Base-by-base conservation (phyloP, 2,329 filamentous ascomycete species). In the Penicillium sp. region DNA sequence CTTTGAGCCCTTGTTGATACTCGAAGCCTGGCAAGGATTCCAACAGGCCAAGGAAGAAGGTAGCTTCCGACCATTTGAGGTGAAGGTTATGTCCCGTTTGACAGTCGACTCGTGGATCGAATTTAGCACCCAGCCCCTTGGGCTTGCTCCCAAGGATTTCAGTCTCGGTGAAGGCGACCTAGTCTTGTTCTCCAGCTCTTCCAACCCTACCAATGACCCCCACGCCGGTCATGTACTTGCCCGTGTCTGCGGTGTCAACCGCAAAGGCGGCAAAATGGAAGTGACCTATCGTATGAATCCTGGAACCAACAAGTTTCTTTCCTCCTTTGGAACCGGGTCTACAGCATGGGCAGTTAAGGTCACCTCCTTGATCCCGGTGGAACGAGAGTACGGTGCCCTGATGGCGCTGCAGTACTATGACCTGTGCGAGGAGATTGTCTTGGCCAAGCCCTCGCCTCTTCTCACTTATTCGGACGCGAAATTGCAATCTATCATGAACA, bases 11-110 rank as follows among this genome's bases (percentile, higher is more conserved):
- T 74, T 98, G 15, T 76, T 98, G 21, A 81, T 93, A 19, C 84
- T 94, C 17, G 93, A 98, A 71, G 91, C 91, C 19, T 98, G 93
- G 93, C 86, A 94, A 60, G 86, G 87, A 4, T 93, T 98, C 62
- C 83, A 94, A 35, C 90, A 88, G 34, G 80, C 87, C 14, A 90
- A 90, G 62, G 88, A 96, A 57, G 93, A 98, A 64, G 80, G 83
- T 33, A 86, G 79, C 14, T 81, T 82, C 49, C 88, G 84, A 59
- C 74, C 87, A 0, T 94, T 95, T 58, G 87, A 89, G 45, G 81
- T 97, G 64, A 94, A 90, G 59, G 79, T 98, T 37, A 79, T 86
- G 34, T 94, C 86, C 57, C 85, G 93, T 46, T 83, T 93, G 58
- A 93, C 83, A 32, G 89, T 98, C 8, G 93, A 98, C 66, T 85